Percentiles rank a stretch among this genome's conserved stretches.
phyloP scores from a whole-genome alignment of 2,329 filamentous ascomycete species.

The Aureobasidium melanogenum region DNA sequence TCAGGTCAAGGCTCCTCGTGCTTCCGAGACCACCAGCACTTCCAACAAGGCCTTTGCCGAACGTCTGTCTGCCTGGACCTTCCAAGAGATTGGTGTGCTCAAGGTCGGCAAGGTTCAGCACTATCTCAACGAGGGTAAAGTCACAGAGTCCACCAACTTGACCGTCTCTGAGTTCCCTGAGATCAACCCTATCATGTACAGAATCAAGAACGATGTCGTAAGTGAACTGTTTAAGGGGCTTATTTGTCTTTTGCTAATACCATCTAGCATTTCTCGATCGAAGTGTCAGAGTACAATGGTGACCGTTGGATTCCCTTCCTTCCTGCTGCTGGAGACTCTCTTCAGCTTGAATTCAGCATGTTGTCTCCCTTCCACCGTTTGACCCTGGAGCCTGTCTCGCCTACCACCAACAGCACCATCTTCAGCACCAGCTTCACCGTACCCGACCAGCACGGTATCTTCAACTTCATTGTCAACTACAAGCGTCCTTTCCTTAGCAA shows the following conservation, averaged over 20 bases:
- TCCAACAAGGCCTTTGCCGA: constrained; percentile 79
- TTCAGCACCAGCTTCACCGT: constrained; percentile 70
- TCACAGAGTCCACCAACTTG: constrained; percentile 22
- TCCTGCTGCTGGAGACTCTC: constrained; percentile 57
- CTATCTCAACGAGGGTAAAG: constrained; percentile 49
- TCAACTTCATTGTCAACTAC: constrained; percentile 97
- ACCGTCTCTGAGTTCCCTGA: constrained; percentile 23
- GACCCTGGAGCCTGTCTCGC: constrained; percentile 50
- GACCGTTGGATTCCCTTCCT: constrained; percentile 68
- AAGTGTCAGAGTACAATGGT: constrained; percentile 74
- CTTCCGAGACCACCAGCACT: constrained; percentile 52
- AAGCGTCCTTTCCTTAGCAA: constrained; percentile 86
- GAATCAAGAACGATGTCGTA: constrained; percentile 95
- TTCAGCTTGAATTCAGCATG: constrained; percentile 98
- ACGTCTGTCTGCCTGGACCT: constrained; percentile 85
- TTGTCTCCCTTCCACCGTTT: constrained; percentile 94
- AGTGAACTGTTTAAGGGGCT: constrained; percentile 32
- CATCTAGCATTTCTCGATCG: constrained; percentile 69
- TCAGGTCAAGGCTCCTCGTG: constrained; percentile 52
- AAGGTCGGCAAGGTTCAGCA: constrained; percentile 79
- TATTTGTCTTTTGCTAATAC: background rate
- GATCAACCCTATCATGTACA: constrained; percentile 78
- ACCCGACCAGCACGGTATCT: constrained; percentile 97
- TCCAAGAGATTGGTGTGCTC: constrained; percentile 86
- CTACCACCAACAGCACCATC: constrained; percentile 58